Evolutionary conservation across 2,329 filamentous ascomycete species (phyloP).

Genomic region (Fusarium lyarnte): DNA sequence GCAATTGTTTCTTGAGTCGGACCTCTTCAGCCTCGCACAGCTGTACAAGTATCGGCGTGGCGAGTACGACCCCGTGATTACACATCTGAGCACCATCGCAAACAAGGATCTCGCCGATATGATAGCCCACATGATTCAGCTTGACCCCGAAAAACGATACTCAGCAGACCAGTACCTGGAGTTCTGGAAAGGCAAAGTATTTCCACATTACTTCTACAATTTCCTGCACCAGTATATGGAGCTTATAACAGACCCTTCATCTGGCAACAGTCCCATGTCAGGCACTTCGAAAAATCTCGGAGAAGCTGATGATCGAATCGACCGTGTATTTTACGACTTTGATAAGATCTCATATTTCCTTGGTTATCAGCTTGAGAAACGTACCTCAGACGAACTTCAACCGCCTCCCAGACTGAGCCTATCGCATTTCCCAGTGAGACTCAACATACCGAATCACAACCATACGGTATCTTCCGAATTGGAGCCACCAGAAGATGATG

Average conservation of each 20-base stretch:
- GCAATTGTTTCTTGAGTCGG: slow-evolving; percentile 92
- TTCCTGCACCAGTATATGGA: slow-evolving; percentile 99
- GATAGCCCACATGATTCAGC: slow-evolving; percentile 94
- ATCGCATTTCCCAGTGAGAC: slow-evolving; percentile 78
- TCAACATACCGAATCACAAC: slow-evolving; percentile 88
- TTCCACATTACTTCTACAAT: slow-evolving; percentile 96
- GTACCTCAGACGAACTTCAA: slow-evolving; percentile 42
- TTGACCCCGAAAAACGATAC: slow-evolving; percentile 91
- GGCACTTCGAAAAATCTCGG: slow-evolving; percentile 75
- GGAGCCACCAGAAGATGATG: slow-evolving; percentile 78
- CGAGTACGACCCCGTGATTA: slow-evolving; percentile 88
- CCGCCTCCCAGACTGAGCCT: slow-evolving; percentile 58
- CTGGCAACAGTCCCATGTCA: slow-evolving; percentile 77
- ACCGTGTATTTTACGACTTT: slow-evolving; percentile 92
- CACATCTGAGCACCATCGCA: slow-evolving; percentile 85
- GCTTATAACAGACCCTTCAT: slow-evolving; percentile 89
- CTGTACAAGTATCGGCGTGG: slow-evolving; percentile 93
- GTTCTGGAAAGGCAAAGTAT: slow-evolving; percentile 91
- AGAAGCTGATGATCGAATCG: slow-evolving; percentile 92
- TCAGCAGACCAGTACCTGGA: slow-evolving; percentile 93
- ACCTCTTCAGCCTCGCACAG: slow-evolving; percentile 97
- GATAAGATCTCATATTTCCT: slow-evolving; percentile 98
- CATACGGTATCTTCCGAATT: slow-evolving; percentile 71
- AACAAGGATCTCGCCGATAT: slow-evolving; percentile 88
- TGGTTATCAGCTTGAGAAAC: slow-evolving; percentile 71